Percentiles rank a stretch among this genome's conserved stretches.
These are phyloP conservation scores for Mercurialis annua DNA, from an alignment of 345 rosid genomes.

Conservation along the genomic window DNA sequence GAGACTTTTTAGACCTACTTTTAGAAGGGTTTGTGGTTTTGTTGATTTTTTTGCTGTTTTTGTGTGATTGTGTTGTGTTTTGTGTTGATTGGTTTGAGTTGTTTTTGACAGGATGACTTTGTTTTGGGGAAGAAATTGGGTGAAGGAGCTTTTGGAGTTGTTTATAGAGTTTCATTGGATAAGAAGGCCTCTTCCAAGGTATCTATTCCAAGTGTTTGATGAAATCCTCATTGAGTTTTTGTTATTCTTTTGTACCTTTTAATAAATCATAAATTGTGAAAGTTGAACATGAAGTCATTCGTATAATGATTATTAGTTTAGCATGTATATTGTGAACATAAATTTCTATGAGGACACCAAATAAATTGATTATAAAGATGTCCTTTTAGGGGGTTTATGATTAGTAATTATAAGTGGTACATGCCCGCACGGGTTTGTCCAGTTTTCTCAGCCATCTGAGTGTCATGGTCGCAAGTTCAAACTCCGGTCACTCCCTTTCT, in stretches of 20 bases:
- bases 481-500: no score
- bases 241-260: not conserved
- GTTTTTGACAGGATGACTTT: constrained; percentile 72
- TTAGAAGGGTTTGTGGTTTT: constrained; percentile 48
- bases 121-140: constrained; percentile 95
- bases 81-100: not conserved
- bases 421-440: no score
- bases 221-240: not conserved
- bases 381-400: no score
- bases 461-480: no score
- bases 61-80: not conserved
- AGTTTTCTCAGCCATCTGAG: no score
- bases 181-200: constrained; percentile 74
- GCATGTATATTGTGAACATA: not conserved
- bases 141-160: constrained; percentile 94
- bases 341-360: not conserved
- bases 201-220: constrained; percentile 16
- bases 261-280: not conserved
- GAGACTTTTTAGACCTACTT: constrained; percentile 74
- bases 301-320: not conserved
- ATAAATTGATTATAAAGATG: not conserved
- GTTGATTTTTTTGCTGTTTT: constrained; percentile 3
- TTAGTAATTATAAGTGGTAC: not conserved
- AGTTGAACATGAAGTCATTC: no score
- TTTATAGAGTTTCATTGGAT: constrained; percentile 61